phyloP scores from a whole-genome alignment of 2,329 filamentous ascomycete species.

The Apiospora kogelbergensis region DNA sequence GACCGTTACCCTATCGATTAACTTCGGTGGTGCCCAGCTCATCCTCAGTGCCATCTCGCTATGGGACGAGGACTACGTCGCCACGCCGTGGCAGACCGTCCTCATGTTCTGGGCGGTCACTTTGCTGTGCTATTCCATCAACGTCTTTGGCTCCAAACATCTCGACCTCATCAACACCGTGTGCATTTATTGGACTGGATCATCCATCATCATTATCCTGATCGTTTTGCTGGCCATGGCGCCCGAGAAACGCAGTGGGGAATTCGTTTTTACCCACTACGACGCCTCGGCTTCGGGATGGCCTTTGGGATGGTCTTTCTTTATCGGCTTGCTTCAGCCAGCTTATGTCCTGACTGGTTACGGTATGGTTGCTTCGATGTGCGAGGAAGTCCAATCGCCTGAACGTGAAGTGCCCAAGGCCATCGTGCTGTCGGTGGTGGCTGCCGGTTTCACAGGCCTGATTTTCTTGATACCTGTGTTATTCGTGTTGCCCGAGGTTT shows the following conservation, averaged over 20 bases:
- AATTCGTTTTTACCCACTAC: constrained; percentile 68
- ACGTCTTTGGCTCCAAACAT: constrained; percentile 59
- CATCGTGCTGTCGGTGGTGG: constrained; percentile 65
- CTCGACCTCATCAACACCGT: constrained; percentile 71
- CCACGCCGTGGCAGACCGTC: constrained; percentile 69
- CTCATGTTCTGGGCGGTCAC: constrained; percentile 73
- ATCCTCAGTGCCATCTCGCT: constrained; percentile 68
- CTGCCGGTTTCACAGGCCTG: constrained; percentile 55
- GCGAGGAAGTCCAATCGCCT: constrained; percentile 70
- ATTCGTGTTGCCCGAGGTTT: constrained; percentile 71
- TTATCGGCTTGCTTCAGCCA: constrained; percentile 68
- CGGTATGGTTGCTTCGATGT: constrained; percentile 72
- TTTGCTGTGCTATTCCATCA: constrained; percentile 62
- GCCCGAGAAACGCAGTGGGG: constrained; percentile 53
- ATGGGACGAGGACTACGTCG: constrained; percentile 67
- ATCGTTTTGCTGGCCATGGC: constrained; percentile 61
- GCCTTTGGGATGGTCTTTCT: constrained; percentile 70
- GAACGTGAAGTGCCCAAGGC: constrained; percentile 69
- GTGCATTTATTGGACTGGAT: constrained; percentile 71
- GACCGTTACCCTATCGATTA: constrained; percentile 65
- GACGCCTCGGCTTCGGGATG: constrained; percentile 66
- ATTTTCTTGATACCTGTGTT: constrained; percentile 72
- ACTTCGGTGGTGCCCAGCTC: constrained; percentile 67
- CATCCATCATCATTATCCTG: constrained; percentile 53
- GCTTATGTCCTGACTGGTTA: constrained; percentile 64